Base-by-base conservation (phyloP, 768 basidiomycete species). In the Tricholoma hemisulphureum region DNA sequence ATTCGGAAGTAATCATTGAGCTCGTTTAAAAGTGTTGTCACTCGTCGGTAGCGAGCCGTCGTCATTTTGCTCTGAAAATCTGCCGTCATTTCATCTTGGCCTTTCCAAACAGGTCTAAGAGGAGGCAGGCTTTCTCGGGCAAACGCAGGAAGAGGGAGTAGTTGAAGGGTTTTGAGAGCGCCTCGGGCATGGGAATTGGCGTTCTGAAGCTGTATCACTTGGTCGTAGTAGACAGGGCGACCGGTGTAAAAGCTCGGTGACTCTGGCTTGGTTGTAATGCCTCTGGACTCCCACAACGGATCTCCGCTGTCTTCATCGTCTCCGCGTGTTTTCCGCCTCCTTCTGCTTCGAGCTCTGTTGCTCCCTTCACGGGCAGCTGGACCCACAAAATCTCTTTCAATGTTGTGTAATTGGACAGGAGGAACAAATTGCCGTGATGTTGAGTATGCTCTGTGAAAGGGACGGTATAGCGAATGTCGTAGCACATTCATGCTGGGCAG, bases 171-270 rank as follows among this genome's bases (percentile, higher is more conserved):
- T 50, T 83, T 83, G 21, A 96, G 82, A 2, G 83, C 80, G 3
- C 70, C 68, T n/a, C 85, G 83, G 3, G 86, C 75, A 41, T 79
- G 73, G 26, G 77, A 69, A 28, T 90, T 78, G 52, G 89, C 87
- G 10, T 74, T 74, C 66, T 93, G 85, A 16, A 96, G 82, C 41
- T 80, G 75, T 43, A 77, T 73, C 41, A 95, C 72, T 56, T 85
- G 82, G 71, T 95, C 90, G 69, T 86, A 86, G 76, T 86, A 95
- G 21, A 76, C 75, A 1, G 89, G 77, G 31, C 88, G 85, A 14
- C 87, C 88, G 16, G 94, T 93, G 76, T 91, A 97, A 75, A 94
- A 95, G 49, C 83, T 84, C 20, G 92, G 84, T 7, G 91, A 89
- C 18, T 79, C 72, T 0, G 92, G 92, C 56, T 69, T 61, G 11